Percentiles rank a stretch among this genome's conserved stretches.
Conservation (phyloP, 2,329 filamentous ascomycete species). For the Colletotrichum sp. region DNA sequence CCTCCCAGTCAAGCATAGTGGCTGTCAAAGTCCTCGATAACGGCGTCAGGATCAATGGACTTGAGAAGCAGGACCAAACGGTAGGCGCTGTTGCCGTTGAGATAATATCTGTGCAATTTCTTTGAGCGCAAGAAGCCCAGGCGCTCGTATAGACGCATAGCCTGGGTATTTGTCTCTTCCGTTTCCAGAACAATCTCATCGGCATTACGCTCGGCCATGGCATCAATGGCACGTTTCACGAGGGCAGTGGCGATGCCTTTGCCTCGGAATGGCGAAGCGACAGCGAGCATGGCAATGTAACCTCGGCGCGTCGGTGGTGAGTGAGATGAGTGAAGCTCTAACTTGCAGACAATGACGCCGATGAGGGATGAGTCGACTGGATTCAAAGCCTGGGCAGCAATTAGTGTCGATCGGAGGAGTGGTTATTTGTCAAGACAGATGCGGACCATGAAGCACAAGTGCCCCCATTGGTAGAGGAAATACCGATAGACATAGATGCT, state of each 20-base stretch:
- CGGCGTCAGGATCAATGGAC: conserved; percentile 45
- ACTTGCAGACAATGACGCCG: conserved; percentile 92
- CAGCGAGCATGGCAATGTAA: conserved; percentile 99
- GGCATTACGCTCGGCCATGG: conserved; percentile 82
- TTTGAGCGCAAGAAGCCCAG: conserved; percentile 93
- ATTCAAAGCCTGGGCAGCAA: conserved; percentile 57
- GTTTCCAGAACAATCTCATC: conserved; percentile 97
- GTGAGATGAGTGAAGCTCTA: conserved; percentile 87
- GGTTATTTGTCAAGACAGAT: neutral
- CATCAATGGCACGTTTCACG: conserved; percentile 88
- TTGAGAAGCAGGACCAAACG: conserved; percentile 84
- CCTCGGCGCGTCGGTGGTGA: conserved; percentile 77
- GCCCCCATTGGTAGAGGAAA: conserved; percentile 96
- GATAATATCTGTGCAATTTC: conserved; percentile 90
- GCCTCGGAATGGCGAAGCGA: conserved; percentile 78
- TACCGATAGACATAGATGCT: conserved; percentile 99
- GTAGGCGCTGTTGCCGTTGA: conserved; percentile 96
- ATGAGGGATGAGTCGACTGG: conserved; percentile 70
- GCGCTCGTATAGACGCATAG: conserved; percentile 90
- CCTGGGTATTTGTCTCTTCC: conserved; percentile 88
- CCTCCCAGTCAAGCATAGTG: conserved; percentile 15
- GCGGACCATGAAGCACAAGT: conserved; percentile 91
- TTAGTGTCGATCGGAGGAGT: neutral
- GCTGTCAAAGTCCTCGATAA: conserved; percentile 38
- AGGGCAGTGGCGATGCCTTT: conserved; percentile 87